Evolutionary conservation across 2,329 filamentous ascomycete species (phyloP), one percentile per base, ranked within the genome.

Genomic region (Clonostachys rhizophaga): DNA sequence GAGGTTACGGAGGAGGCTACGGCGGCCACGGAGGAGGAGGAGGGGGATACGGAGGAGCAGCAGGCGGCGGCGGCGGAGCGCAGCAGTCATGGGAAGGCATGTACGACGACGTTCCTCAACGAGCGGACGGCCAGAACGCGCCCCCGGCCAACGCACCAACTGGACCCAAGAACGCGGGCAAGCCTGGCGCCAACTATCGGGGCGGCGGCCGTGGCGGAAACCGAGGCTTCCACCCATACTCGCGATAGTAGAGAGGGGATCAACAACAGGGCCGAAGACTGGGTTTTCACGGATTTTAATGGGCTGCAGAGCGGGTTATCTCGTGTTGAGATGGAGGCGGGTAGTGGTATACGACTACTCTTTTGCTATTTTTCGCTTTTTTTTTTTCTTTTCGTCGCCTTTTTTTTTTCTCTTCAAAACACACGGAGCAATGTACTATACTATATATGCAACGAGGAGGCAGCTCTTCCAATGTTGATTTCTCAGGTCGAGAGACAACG

Each of bases 41-140:
- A 35, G 62, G 16, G 16, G 16, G 49, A 62, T 71, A 46, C 18
- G 48, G 49, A 24, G 46, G 40, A 24, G 51, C 64, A 75, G 64
- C 24, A 30, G 36, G 33, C 16, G 16, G 20, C 34, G 33, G 18
- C 17, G 40, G 33, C 14, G 16, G 33, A 83, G 81, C 41, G 83
- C 83, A 14, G n/a, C 89, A 88, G 20, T 91, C 86, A 39, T 96
- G 91, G 91, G 92, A 97, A 65, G 92, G 92, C 59, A 96, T 96
- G 91, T 97, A 96, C 65, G 92, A 97, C 63, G 92, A 96, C 63
- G 89, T 91, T 3, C 91, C 91, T 14, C 89, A 92, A 62, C 89
- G 89, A 6, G 84, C 85, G 56, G 79, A 84, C 55, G 74, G 69
- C 56, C 66, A 67, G 48, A 76, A 80, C 50, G 69, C 68, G 18